Percentiles rank a stretch among this genome's conserved stretches.
Evolutionary conservation across 2,329 filamentous ascomycete genomes (phyloP).

Genomic region (Calonectria honghensis): DNA sequence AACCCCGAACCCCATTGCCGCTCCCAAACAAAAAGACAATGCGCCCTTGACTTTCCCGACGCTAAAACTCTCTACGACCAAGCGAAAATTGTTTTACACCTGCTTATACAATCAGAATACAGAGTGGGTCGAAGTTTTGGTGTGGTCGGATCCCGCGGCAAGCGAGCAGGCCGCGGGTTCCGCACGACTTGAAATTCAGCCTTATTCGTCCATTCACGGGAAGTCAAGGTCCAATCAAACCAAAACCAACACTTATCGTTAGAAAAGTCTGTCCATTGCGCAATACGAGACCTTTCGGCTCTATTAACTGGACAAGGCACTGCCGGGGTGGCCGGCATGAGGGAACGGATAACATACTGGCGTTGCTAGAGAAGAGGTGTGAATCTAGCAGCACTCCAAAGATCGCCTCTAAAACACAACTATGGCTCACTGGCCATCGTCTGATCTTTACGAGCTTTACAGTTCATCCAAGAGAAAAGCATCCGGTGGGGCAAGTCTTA

Average conservation of each 20-base stretch:
- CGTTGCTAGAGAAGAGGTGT: background rate
- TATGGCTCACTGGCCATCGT: background rate
- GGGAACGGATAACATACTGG: background rate
- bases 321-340: background rate
- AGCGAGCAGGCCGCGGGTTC: background rate
- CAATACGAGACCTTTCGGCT: background rate
- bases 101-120: background rate
- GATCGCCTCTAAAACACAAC: background rate
- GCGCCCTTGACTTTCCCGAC: background rate
- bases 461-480: background rate
- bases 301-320: background rate
- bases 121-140: background rate
- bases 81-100: background rate
- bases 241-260: background rate
- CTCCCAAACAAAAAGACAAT: background rate
- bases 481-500: background rate
- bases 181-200: background rate
- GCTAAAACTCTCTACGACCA: background rate
- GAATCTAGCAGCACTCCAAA: background rate
- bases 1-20: background rate
- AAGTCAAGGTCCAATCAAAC: conserved; percentile 2
- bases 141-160: conserved; percentile 1
- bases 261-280: background rate
- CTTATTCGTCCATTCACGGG: background rate
- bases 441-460: conserved; percentile 11